Percentiles rank a stretch among this genome's conserved stretches.
Conservation (phyloP, 257 asterid genomes). For the Craterostigma plantagineum region DNA sequence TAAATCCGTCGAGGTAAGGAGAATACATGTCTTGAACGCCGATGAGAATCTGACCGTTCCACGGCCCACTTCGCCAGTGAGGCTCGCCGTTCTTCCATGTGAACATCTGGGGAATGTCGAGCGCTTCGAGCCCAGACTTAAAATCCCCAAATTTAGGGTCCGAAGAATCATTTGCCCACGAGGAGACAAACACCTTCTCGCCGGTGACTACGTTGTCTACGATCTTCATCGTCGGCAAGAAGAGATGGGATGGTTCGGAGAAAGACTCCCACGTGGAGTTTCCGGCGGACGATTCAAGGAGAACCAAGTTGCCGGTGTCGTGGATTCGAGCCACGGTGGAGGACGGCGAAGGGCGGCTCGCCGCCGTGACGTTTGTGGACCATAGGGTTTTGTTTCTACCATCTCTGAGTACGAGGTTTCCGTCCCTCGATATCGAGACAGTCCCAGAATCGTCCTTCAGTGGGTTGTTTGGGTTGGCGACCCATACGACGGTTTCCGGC, state of each 20-base stretch:
- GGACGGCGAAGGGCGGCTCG: slow-evolving; percentile 1
- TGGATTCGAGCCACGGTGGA: slow-evolving; percentile 21
- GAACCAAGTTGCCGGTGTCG: slow-evolving; percentile 33
- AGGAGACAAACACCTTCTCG: slow-evolving; percentile 7
- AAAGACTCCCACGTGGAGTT: slow-evolving; percentile 26
- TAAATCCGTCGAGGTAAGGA: too few species aligned
- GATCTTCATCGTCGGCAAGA: slow-evolving; percentile 14
- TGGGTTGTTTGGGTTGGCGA: slow-evolving; percentile 37
- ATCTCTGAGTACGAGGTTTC: slow-evolving; percentile 21
- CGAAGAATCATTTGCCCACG: slow-evolving; percentile 25
- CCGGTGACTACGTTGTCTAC: slow-evolving; percentile 12
- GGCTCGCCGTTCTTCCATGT: slow-evolving; percentile 11
- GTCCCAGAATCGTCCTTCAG: slow-evolving; percentile 19
- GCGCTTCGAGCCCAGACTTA: slow-evolving; percentile 11
- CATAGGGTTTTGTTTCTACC: slow-evolving; percentile 18
- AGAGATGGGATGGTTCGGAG: slow-evolving; percentile 14
- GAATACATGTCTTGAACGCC: too few species aligned
- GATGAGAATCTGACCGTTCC: too few species aligned
- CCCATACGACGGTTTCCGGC: slow-evolving; percentile 21
- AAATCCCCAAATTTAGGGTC: slow-evolving; percentile 21
- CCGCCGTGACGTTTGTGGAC: slow-evolving; percentile 19
- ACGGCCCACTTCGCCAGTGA: slow-evolving; percentile 30
- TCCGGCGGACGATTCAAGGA: slow-evolving; percentile 12
- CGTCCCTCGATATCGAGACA: slow-evolving; percentile 21
- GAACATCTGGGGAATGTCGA: slow-evolving; percentile 9